Evolutionary conservation across 768 basidiomycete genomes (phyloP), one percentile per base, ranked within the genome.

Genomic region (Lentinula guzmanii): DNA sequence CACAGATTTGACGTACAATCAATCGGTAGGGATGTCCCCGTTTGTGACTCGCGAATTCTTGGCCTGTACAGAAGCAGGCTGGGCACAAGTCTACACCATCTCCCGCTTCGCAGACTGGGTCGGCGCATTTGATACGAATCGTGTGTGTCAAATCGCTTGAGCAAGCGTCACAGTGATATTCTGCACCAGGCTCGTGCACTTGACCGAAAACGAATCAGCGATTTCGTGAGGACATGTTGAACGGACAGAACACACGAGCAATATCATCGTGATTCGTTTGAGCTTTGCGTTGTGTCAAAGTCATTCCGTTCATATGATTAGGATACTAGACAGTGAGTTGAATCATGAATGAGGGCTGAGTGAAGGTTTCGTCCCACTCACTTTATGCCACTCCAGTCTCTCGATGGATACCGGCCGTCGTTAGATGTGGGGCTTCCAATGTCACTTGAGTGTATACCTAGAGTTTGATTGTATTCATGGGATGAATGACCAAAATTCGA

Each of bases 41-140:
- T 70, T 90, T 91, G 70, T 98, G 96, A 61, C 82, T 84, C 42
- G 80, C 85, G 61, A 95, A 91, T 70, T 97, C 93, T 74, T 89
- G 93, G 16, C 97, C 96, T 55, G 86, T 81, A 71, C 91, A 93
- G 75, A 98, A 98, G 74, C 97, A 98, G 33, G 80, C 70, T 6
- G 95, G 94, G 69, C 97, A 99, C 4, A 99, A 81, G 72, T 99
- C 96, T 60, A 97, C 88, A 16, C 95, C 95, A 2, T 84, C 82
- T 56, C 85, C 87, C 39, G 72, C 62, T 57, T 76, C 74, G 64
- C 91, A 94, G 43, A 75, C 77, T 5, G 85, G 82, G 72, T 92
- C 90, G 35, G 96, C 95, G 71, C 96, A 99, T 74, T 95, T 95
- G 70, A 99, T 93, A 64, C 95, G 90, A 64, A 97, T 86, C n/a